Base-by-base conservation (phyloP, 257 asterid species). In the Solanum bulbocastanum region DNA sequence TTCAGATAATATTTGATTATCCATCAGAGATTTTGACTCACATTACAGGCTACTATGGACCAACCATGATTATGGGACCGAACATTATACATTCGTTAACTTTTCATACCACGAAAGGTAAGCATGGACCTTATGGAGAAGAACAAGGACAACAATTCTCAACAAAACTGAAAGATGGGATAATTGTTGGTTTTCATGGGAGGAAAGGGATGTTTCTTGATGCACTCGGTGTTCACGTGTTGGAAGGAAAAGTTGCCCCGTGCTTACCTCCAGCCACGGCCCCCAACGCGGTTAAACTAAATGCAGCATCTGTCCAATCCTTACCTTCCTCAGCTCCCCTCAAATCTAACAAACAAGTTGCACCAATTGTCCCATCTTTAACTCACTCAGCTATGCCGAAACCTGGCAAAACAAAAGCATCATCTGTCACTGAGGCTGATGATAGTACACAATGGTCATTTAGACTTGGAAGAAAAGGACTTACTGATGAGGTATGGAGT, bases 71-170 rank as follows among this genome's bases (percentile, higher is more conserved):
- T n/a, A 90, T 96, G 95, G 98, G 98, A 13, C 98, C 96, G 6
- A 91, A 88, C 23, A 92, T 94, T 89, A 93, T 96, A 71, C 95
- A 91, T 85, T 94, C 99, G 6, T 91, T 96, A 66, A 92, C 93
- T 68, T 96, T 96, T 73, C 95, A 95, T 87, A 96, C 99, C 23
- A 96, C 96, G 13, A 92, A 91, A 87, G 91, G 92, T 10, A 93
- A 82, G 76, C 40, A 95, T 22, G 98, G 99, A 30, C 99, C 99
- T 8, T 95, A 90, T 65, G 98, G 99, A 78, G 98, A 92, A 86
- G 98, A 94, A 88, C 89, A 91, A 35, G 99, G 99, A 10, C 92
- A 90, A 58, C 89, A 89, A 78, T 96, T 96, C 90, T 89, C 95
- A 6, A 92, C 96, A 42, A 91, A 90, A 87, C 87, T 92, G 81